Base-by-base conservation (phyloP, 208 protist genomes). In the Trypanosoma caninum region DNA sequence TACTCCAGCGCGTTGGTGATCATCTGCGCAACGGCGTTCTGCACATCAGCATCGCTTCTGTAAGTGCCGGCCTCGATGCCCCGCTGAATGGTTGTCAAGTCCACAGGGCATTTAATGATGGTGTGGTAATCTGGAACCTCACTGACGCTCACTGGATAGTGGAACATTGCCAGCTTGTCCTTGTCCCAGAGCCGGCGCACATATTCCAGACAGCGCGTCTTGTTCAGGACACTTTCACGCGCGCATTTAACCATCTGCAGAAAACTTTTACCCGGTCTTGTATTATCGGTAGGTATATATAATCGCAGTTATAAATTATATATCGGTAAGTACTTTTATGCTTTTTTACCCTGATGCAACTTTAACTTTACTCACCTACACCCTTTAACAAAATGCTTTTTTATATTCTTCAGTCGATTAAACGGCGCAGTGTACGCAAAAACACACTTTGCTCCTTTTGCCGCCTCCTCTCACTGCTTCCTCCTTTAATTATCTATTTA, bases 1-100 rank as follows among this genome's bases (percentile, higher is more conserved):
- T 87, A 95, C 41, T 91, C 76, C 27, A 95, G 54, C 10, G 89
- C 89, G 62, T 95, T 95, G 18, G 86, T 62, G 37, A 95, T 81
- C 89, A 95, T 95, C 4, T 82, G 78, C 0, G 78, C 84, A 7
- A 92, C 86, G 46, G 90, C 89, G 25, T 80, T 80, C 65, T 92
- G 76, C 37, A 95, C 75, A 27, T 88, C 84, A 0, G 67, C 60
- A 65, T 95, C 86, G 6, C 33, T 51, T 14, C 9, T 61, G 76
- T 95, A 95, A 61, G 61, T 72, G 27, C 60, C 78, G 51, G 62
- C 46, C 52, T 87, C 82, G 25, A 93, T 72, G 1, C 87, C 86
- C 25, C 73, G 34, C 9, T 72, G 65, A 34, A 95, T 93, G 16
- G 82, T 92, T 42, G 79, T 80, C 11, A 95, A 72, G 61, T 95